Conservation (phyloP, 306 rosid genomes). For the Biancaea sappan region DNA sequence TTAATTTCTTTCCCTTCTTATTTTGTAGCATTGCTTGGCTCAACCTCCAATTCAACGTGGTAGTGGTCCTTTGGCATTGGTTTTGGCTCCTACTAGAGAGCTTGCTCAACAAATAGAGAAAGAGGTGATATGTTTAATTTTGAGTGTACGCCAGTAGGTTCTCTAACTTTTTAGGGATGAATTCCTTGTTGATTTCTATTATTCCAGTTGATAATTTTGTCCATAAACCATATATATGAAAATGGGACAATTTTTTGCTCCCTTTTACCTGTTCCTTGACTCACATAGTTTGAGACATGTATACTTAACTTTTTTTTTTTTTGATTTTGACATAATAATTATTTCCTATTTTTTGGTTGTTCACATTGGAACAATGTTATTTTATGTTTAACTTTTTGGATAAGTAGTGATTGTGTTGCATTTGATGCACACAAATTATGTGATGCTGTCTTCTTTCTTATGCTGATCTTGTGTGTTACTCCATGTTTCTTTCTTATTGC, state of each 20-base stretch:
- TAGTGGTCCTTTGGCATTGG: slow-evolving; percentile 84
- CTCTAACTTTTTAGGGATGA: not conserved
- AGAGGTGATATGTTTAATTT: slow-evolving; percentile 56
- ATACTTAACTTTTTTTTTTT: not conserved
- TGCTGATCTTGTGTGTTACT: slow-evolving; percentile 2
- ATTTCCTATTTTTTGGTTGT: not conserved
- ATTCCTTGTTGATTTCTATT: slow-evolving; percentile 16
- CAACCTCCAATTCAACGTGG: slow-evolving; percentile 70
- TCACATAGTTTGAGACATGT: not conserved
- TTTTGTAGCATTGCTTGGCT: slow-evolving; percentile 77
- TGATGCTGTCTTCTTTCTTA: slow-evolving; percentile 21
- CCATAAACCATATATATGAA: not conserved
- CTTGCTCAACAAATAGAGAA: slow-evolving; percentile 93
- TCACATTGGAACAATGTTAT: not conserved
- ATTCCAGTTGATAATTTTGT: slow-evolving; percentile 15
- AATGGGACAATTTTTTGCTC: not conserved
- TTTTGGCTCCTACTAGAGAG: slow-evolving; percentile 91
- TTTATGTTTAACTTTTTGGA: not conserved
- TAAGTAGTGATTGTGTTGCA: not conserved
- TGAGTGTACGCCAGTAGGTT: slow-evolving; percentile 10
- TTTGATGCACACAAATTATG: not conserved
- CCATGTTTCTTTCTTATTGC: not conserved
- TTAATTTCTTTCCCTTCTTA: slow-evolving; percentile 25
- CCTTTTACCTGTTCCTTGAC: not conserved
- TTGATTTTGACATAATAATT: not conserved